These are phyloP conservation scores for Albizia julibrissin DNA, from an alignment of 306 rosid genomes.

Conservation along the genomic window DNA sequence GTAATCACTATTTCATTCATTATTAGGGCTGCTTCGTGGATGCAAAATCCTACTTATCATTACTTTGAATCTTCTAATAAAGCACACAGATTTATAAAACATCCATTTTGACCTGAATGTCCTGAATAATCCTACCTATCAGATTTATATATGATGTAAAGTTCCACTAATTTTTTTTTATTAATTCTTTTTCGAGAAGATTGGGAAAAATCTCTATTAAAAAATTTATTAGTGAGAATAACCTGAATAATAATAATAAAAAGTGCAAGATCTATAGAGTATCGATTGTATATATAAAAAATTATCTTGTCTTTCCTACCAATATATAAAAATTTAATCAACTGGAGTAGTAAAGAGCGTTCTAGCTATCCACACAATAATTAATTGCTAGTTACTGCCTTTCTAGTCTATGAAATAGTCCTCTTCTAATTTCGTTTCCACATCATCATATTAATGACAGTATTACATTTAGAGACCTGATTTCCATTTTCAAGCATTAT, in stretches of 20 bases:
- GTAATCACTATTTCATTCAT: not conserved
- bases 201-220: no score
- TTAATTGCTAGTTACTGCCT: not conserved
- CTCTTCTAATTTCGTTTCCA: not conserved
- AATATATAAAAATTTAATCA: no score
- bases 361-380: not conserved
- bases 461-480: not conserved
- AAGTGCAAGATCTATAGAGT: no score
- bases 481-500: not conserved
- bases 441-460: not conserved
- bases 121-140: no score
- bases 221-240: no score
- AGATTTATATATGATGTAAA: not conserved
- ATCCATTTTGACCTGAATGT: not conserved
- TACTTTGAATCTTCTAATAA: not conserved
- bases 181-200: not conserved
- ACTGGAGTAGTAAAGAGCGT: not conserved
- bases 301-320: no score
- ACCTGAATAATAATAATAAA: no score
- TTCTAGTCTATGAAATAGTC: not conserved
- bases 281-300: no score
- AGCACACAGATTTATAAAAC: not conserved
- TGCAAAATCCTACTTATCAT: not conserved
- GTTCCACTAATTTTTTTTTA: not conserved
- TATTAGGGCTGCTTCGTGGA: not conserved